Evolutionary conservation across 1,284 basidiomycete genomes (phyloP), one percentile per base, ranked within the genome.

Genomic region (Exobasidium rhododendri): DNA sequence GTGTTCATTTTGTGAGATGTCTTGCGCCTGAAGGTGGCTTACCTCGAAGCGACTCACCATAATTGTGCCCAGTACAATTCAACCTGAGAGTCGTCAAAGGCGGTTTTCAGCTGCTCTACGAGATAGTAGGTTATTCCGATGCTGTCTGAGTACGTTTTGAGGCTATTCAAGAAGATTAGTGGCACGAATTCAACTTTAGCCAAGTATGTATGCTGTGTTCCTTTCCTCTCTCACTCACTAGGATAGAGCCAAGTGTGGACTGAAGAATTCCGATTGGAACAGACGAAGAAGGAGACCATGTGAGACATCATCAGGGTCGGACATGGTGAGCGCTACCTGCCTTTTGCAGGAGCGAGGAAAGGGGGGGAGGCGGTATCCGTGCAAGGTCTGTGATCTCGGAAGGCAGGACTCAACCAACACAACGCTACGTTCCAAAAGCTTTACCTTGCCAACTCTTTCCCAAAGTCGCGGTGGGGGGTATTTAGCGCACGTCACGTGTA

Each of bases 1-100:
- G 35, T 40, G n/a, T n/a, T n/a, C n/a, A n/a, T n/a, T n/a, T n/a
- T n/a, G n/a, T n/a, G n/a, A n/a, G n/a, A n/a, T n/a, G n/a, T n/a
- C n/a, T n/a, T n/a, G n/a, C n/a, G n/a, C n/a, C n/a, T n/a, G n/a
- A 20, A 47, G 43, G 14, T 14, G n/a, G 43, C 14, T 44, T 14
- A 44, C 43, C 22, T n/a, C 14, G 14, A 22, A 44, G 43, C 43
- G n/a, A 40, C 58, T 44, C 22, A 62, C 64, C 75, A 78, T 55
- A 75, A 69, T 58, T 79, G 77, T 1, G 76, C 73, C 77, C 77
- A 79, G 65, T 79, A 79, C 66, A 79, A 75, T 26, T 77, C 75
- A 63, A 79, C 71, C 43, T 78, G 64, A 4, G 73, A 62, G 0
- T 59, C 63, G 4, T 67, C 58, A 40, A 77, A 78, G 10, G 68